Evolutionary conservation across 305 asterid species (phyloP).

Genomic region (Fraxinus latifolia): DNA sequence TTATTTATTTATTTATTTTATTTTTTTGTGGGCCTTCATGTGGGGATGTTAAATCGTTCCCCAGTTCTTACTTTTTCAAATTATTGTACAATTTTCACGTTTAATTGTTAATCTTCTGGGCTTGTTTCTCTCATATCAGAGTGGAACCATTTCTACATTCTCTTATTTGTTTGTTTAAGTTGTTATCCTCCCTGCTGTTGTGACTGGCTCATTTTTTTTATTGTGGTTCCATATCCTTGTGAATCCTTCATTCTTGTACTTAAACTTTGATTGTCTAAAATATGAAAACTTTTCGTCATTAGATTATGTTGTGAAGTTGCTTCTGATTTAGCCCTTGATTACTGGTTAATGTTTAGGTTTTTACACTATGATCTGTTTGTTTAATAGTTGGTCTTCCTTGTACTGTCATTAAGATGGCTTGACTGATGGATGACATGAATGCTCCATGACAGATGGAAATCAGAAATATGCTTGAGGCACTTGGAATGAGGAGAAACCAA

Average conservation of each 20-base stretch:
- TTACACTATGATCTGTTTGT: not conserved
- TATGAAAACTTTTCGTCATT: not conserved
- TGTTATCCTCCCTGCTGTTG: conserved; percentile 4
- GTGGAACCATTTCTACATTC: not conserved
- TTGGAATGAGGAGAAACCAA: conserved; percentile 57
- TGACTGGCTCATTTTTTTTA: conserved; percentile 1
- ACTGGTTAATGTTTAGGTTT: not conserved
- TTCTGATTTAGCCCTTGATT: conserved; percentile 6
- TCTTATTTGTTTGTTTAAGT: not conserved
- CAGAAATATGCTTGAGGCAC: conserved; percentile 50
- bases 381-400: conserved; percentile 6
- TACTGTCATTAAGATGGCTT: conserved; percentile 19
- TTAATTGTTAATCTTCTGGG: conserved; percentile 3
- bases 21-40: not conserved
- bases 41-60: not conserved
- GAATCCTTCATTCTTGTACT: not conserved
- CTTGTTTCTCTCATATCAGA: not conserved
- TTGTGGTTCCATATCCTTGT: not conserved
- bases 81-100: not conserved
- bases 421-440: conserved; percentile 16
- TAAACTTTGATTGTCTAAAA: not conserved
- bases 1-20: not conserved
- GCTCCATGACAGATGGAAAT: conserved; percentile 42
- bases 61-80: not conserved
- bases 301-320: not conserved